A percentile compares a stretch with the other conserved stretches of the same genome.
These are phyloP conservation scores for Hirsutella rhossiliensis DNA, from an alignment of 2,329 filamentous ascomycete species.

Conservation along the genomic window DNA sequence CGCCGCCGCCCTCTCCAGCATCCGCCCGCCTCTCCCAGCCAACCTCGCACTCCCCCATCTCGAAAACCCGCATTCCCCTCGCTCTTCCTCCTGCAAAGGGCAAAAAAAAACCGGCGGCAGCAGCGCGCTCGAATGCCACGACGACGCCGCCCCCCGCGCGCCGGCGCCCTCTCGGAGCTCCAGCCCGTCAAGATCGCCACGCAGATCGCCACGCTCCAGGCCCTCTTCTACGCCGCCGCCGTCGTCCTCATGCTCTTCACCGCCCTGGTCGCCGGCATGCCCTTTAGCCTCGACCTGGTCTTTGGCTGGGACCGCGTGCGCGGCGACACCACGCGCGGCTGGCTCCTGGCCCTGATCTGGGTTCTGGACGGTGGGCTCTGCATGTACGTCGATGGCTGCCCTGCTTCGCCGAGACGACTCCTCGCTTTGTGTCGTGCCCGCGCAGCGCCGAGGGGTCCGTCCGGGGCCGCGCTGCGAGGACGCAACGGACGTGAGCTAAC, in stretches of 20 bases:
- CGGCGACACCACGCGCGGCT: conserved; percentile 50
- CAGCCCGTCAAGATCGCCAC: conserved; percentile 46
- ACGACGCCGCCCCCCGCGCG: conserved; percentile 43
- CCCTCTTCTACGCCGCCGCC: conserved; percentile 40
- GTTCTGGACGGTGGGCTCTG: conserved; percentile 41
- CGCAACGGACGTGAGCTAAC: too few species aligned
- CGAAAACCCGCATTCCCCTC: too few species aligned
- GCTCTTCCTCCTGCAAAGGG: too few species aligned
- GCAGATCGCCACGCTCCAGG: conserved; percentile 46
- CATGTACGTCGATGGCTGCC: conserved; percentile 24
- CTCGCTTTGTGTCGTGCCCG: too few species aligned
- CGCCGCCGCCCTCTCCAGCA: too few species aligned
- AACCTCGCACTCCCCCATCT: too few species aligned
- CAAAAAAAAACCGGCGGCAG: too few species aligned
- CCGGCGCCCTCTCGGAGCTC: conserved; percentile 49
- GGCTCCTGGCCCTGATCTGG: conserved; percentile 47
- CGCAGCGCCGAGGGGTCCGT: too few species aligned
- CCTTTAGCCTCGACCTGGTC: conserved; percentile 40
- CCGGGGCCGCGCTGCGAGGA: too few species aligned
- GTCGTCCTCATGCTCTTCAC: conserved; percentile 45
- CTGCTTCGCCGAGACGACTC: too few species aligned
- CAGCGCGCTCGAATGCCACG: conserved; percentile 31
- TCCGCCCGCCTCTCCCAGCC: too few species aligned
- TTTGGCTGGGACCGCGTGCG: conserved; percentile 47
- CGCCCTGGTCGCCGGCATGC: conserved; percentile 42